phyloP scores from a whole-genome alignment of 2,329 filamentous ascomycete species.

The Sporothrix phasma region DNA sequence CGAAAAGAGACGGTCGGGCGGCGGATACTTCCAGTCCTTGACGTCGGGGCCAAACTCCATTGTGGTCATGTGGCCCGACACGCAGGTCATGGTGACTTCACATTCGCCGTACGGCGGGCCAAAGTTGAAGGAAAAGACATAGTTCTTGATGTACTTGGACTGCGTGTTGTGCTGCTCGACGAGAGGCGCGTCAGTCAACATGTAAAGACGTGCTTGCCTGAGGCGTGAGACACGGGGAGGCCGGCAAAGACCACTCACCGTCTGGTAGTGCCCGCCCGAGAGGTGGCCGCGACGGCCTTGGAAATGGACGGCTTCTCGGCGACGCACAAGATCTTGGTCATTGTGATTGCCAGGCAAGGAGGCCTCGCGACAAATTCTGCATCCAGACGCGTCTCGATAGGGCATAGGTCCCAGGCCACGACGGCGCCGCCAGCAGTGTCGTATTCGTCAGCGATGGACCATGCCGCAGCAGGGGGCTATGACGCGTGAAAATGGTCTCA shows the following conservation, averaged over 20 bases:
- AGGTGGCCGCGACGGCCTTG: slow-evolving; percentile 89
- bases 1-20: slow-evolving; percentile 69
- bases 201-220: neutral
- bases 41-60: slow-evolving; percentile 66
- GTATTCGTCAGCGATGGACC: neutral
- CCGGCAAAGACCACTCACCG: slow-evolving; percentile 42
- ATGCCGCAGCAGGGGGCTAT: neutral
- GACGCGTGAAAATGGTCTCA: slow-evolving; percentile 10
- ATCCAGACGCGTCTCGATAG: neutral
- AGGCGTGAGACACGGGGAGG: neutral
- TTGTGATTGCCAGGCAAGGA: slow-evolving; percentile 20
- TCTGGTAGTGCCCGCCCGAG: slow-evolving; percentile 61
- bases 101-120: slow-evolving; percentile 69
- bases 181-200: too few relatives aligned
- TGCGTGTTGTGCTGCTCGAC: slow-evolving; percentile 56
- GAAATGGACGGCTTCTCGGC: slow-evolving; percentile 80
- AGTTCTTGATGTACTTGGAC: slow-evolving; percentile 83
- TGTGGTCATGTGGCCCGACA: slow-evolving; percentile 77
- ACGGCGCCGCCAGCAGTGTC: neutral
- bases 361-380: neutral
- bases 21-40: slow-evolving; percentile 71
- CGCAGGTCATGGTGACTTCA: slow-evolving; percentile 85
- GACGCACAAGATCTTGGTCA: slow-evolving; percentile 47
- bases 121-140: slow-evolving; percentile 84
- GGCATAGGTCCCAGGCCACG: neutral